These are phyloP conservation scores for Lodderomyces jiufengensis DNA, from an alignment of 1,139 yeast genomes.

Conservation along the genomic window DNA sequence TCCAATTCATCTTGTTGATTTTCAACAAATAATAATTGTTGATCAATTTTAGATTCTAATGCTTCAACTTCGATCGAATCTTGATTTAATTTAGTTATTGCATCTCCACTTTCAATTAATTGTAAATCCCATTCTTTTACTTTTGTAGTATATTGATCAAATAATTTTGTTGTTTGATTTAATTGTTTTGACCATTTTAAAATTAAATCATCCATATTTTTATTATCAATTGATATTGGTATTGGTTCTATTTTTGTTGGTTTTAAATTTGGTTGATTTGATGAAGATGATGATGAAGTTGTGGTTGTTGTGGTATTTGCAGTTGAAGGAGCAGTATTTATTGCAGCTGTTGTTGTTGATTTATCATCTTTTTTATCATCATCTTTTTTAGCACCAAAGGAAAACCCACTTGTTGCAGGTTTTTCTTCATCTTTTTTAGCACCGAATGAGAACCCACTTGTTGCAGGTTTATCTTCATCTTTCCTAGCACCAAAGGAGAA, in stretches of 20 bases:
- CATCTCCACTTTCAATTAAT: constrained; percentile 80
- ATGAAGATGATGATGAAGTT: constrained; percentile 10
- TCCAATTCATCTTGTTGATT: constrained; percentile 93
- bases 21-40: constrained; percentile 78
- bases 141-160: constrained; percentile 71
- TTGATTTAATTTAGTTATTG: constrained; percentile 71
- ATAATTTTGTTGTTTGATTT: constrained; percentile 66
- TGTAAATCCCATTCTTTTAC: constrained; percentile 84
- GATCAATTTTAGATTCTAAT: constrained; percentile 81
- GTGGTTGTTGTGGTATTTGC: constrained; percentile 10
- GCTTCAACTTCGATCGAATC: constrained; percentile 83
- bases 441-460: constrained; percentile 22
- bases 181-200: constrained; percentile 91
- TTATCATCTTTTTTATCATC: constrained; percentile 18
- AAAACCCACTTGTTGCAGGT: constrained; percentile 10
- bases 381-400: constrained; percentile 17
- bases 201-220: constrained; percentile 87
- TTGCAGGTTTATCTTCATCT: constrained; percentile 18
- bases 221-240: constrained; percentile 80
- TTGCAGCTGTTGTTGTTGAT: constrained; percentile 8
- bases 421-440: constrained; percentile 20
- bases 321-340: constrained; percentile 10
- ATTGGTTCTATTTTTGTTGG: constrained; percentile 57
- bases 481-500: constrained; percentile 25
- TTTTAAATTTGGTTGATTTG: constrained; percentile 28